Base-by-base conservation (phyloP, 768 basidiomycete species). In the Brasilioporus rufonigricans region DNA sequence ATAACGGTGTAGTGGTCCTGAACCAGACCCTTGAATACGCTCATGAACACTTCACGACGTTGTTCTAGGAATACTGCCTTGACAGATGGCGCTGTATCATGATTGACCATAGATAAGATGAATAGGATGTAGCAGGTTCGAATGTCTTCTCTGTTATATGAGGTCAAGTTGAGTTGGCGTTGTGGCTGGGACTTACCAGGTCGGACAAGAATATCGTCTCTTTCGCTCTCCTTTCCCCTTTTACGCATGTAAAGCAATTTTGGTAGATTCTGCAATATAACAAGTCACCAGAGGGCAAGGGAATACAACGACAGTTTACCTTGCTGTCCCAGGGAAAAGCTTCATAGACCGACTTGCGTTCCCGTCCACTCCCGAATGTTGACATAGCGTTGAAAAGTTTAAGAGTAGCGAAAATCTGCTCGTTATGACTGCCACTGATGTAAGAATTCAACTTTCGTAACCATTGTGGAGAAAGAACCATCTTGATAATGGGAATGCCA, bases 301-400 rank as follows among this genome's bases (percentile, higher is more conserved):
- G 39, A 10, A 54, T 12, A 27, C 12, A 21, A 32, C 16, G 16
- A 36, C 12, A 8, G 1, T 71, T 2, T 49, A 85, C 91, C 77
- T 91, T 92, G 29, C 79, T 76, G 53, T 89, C 89, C 91, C 91
- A 93, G 7, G 82, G 80, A 69, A 93, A 90, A 0, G 76, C 76
- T 50, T 91, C 90, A 26, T 86, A 68, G 2, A 89, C 75, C 0
- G 74, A 63, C 57, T 81, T 86, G 48, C 80, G 77, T 57, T 91
- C 88, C 23, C 77, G 71, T 18, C 89, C 87, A 23, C 86, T 79
- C 2, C 78, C 85, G 64, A 87, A 91, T 0, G 68, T 65, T 2
- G 86, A 84, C 61, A 91, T 76, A 0, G 73, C 70, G 55, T 82
- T 77, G 64, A 83, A 84, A 18, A 91, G 65, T 60, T 84, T 87